A percentile compares a stretch with the other conserved stretches of the same genome.
Conservation (phyloP, 352 stramenopile genomes). For the Phytophthora melonis region DNA sequence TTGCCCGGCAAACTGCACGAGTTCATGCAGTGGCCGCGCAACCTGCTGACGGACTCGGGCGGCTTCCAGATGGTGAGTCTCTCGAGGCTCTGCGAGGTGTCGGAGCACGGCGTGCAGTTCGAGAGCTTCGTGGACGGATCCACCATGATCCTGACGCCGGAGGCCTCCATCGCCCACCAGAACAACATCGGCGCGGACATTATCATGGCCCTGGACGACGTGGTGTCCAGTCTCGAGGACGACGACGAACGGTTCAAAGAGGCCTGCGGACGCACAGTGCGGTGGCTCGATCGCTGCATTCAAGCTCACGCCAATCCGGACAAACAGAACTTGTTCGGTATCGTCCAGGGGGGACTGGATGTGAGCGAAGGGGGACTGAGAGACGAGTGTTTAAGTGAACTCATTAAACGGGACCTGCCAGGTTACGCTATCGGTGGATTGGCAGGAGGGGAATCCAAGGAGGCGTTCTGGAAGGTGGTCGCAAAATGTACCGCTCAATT, state of each 20-base stretch:
- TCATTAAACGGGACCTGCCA: conserved; percentile 85
- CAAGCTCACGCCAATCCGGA: conserved; percentile 85
- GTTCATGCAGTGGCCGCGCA: conserved; percentile 96
- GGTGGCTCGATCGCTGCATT: conserved; percentile 97
- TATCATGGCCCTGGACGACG: conserved; percentile 99
- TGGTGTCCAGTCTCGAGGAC: conserved; percentile 91
- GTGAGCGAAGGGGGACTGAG: conserved; percentile 90
- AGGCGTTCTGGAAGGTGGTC: conserved; percentile 97
- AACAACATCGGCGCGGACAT: conserved; percentile 98
- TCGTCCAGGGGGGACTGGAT: conserved; percentile 97
- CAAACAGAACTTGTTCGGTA: conserved; percentile 97
- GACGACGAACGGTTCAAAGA: conserved; percentile 93
- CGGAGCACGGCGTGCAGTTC: conserved; percentile 76
- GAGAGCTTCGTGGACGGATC: conserved; percentile 91
- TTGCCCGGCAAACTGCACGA: conserved; percentile 93
- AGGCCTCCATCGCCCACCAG: conserved; percentile 93
- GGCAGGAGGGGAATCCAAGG: conserved; percentile 92
- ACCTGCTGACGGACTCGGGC: conserved; percentile 97
- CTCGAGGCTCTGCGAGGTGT: conserved; percentile 95
- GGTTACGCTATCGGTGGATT: conserved; percentile 97
- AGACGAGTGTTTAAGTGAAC: conserved; percentile 93
- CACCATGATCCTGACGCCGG: conserved; percentile 94
- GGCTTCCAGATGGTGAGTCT: conserved; percentile 99
- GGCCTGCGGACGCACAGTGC: conserved; percentile 92
- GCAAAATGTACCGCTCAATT: conserved; percentile 77